phyloP scores from a whole-genome alignment of 306 rosid species.

The cucumber (Cucumis sativus) region Cucumber_9930_V3 NC_026658.2:636001-636500 shows the following conservation, averaged over 20 bases:
- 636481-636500: slow-evolving; percentile 86
- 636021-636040: background rate
- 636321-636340: too few relatives aligned
- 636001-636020: background rate
- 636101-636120: too few relatives aligned
- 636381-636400: slow-evolving; percentile 8
- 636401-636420: slow-evolving; percentile 5
- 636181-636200: slow-evolving; percentile 7
- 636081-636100: background rate
- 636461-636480: slow-evolving; percentile 79
- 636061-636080: background rate
- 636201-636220: slow-evolving; percentile 10
- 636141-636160: slow-evolving; percentile 3
- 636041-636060: slow-evolving; percentile 1
- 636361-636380: background rate
- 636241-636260: background rate
- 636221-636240: background rate
- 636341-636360: background rate
- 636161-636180: slow-evolving; percentile 24
- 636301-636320: slow-evolving; percentile 9
- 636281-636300: background rate
- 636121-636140: background rate
- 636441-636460: slow-evolving; percentile 39
- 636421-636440: slow-evolving; percentile 4
- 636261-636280: background rate